Conservation (phyloP, 257 asterid species). For the Solanum corneliomulleri region DNA sequence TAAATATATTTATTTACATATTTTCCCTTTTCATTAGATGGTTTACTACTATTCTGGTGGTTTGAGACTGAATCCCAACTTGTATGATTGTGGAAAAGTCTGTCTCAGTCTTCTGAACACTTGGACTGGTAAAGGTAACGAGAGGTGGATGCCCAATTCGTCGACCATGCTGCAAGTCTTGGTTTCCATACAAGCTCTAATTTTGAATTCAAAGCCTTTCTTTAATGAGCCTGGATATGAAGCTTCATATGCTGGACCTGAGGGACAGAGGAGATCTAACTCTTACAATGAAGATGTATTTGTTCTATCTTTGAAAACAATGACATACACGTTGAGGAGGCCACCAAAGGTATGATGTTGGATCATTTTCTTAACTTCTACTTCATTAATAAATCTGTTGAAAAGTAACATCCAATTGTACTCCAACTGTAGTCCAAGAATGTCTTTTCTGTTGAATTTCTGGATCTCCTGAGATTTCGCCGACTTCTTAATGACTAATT, state of each 20-base stretch:
- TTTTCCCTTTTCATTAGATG: constrained; percentile 15
- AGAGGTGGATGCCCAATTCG: constrained; percentile 36
- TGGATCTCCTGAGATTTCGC: neutral
- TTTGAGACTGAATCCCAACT: constrained; percentile 40
- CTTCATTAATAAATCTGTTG: neutral
- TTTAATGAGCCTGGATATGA: constrained; percentile 49
- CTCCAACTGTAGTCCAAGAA: neutral
- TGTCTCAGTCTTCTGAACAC: constrained; percentile 53
- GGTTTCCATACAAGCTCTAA: constrained; percentile 45
- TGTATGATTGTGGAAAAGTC: constrained; percentile 53
- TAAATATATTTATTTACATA: neutral
- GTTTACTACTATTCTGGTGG: constrained; percentile 49
- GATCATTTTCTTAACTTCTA: neutral
- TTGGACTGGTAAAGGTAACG: constrained; percentile 40
- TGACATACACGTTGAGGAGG: constrained; percentile 38
- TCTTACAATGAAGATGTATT: constrained; percentile 31
- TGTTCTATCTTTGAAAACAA: constrained; percentile 37
- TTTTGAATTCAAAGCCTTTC: constrained; percentile 36
- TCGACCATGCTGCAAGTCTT: constrained; percentile 52
- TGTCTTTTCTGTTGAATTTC: neutral
- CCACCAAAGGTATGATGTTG: constrained; percentile 35
- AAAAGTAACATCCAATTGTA: neutral
- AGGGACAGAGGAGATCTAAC: constrained; percentile 20
- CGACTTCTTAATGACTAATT: neutral
- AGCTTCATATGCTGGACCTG: constrained; percentile 10